phyloP scores from a whole-genome alignment of 495 filamentous ascomycete species.

The Podospora pseudocomata region DNA sequence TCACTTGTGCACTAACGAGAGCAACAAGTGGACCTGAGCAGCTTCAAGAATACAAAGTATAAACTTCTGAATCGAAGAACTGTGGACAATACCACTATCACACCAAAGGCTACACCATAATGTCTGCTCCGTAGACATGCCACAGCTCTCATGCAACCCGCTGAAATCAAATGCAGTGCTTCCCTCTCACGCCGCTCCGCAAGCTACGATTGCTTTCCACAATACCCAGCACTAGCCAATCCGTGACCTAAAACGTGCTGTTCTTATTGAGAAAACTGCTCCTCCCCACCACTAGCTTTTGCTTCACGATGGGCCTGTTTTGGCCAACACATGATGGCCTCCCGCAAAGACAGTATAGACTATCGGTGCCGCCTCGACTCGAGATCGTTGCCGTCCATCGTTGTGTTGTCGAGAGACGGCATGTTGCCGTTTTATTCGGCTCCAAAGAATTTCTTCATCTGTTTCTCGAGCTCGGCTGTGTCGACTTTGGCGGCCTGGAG shows the following conservation, averaged over 20 bases:
- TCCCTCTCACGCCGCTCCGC: neutral
- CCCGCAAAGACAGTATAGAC: neutral
- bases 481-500: constrained; percentile 69
- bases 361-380: neutral
- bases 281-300: neutral
- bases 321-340: neutral
- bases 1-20: neutral
- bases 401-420: neutral
- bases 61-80: neutral
- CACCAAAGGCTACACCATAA: constrained; percentile 3
- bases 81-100: constrained; percentile 1
- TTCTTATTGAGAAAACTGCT: neutral
- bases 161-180: neutral
- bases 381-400: neutral
- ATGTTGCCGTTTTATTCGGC: neutral
- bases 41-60: neutral
- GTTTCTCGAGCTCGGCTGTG: constrained; percentile 67
- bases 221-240: neutral
- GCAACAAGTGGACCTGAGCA: neutral
- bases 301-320: neutral
- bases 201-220: constrained; percentile 3
- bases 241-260: neutral
- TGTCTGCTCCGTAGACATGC: neutral
- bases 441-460: constrained; percentile 67
- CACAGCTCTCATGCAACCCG: neutral